Base-by-base conservation (phyloP, 495 filamentous ascomycete genomes). In the Penicillium waksmanii region DNA sequence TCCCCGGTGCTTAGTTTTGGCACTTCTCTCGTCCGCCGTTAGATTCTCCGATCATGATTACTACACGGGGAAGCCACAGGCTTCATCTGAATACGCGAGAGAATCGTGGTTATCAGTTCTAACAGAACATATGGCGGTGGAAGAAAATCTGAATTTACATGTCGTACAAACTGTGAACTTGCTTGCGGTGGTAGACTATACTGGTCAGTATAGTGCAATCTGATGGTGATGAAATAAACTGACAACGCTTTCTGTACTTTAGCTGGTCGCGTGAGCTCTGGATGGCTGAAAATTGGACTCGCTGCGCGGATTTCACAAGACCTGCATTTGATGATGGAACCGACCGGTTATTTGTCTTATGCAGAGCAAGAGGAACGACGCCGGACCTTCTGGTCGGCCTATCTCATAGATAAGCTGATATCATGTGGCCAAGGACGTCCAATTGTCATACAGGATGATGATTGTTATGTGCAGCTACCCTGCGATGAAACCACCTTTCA, bases 271-370 rank as follows among this genome's bases (percentile, higher is more conserved):
- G 60, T 58, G 3, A 54, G 66, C 48, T 63, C 65, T 3, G 65
- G 61, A 1, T 75, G 70, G 71, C 33, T 72, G 15, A 75, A 75
- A 21, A 66, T 73, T 18, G 73, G 73, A 1, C 47, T 73, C 5
- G 66, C 71, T 13, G 67, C 64, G 13, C 64, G 73, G 5, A 68
- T 72, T 15, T 66, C 69, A 3, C 71, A 73, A 44, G 67, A 69
- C 43, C 46, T 73, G 3, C 60, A 58, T 2, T 55, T 73, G 3
- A 75, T 73, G 71, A 44, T 44, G 1, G 73, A 75, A 27, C 65
- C 67, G 9, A 49, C 52, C 48, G 35, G 23, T 6, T 62, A 46
- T 27, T 56, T 75, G 1, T 34, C 66, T 4, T 56, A 53, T 31
- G 2, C 49, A 2, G 68, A 75, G n/a, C 72, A 73, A 44, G 72